phyloP scores from a whole-genome alignment of 768 basidiomycete genomes.

The Boletus rufocinnamomeus region DNA sequence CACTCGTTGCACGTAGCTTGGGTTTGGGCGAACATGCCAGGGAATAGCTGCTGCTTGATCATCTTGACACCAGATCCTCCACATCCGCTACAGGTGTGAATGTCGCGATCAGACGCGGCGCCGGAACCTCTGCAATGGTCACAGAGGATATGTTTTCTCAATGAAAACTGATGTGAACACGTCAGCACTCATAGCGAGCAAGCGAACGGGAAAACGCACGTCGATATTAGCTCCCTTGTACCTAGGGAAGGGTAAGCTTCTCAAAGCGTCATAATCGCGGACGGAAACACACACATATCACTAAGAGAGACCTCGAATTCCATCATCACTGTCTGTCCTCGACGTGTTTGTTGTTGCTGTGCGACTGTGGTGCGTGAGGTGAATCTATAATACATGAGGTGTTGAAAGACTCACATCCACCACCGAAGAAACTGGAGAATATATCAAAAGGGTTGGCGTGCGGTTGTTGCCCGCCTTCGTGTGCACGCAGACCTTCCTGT shows the following conservation, averaged over 20 bases:
- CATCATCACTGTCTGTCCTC: constrained; percentile 72
- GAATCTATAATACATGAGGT: background rate
- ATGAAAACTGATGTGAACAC: constrained; percentile 68
- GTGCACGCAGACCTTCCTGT: constrained; percentile 88
- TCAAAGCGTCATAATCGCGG: background rate
- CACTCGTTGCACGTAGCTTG: constrained; percentile 85
- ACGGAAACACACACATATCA: constrained; percentile 63
- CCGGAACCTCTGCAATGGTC: constrained; percentile 97
- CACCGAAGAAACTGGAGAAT: constrained; percentile 91
- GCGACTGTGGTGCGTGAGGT: constrained; percentile 15
- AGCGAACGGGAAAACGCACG: constrained; percentile 40
- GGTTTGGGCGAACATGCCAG: constrained; percentile 92
- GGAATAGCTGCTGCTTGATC: constrained; percentile 89
- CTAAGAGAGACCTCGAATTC: constrained; percentile 85
- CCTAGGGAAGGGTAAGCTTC: constrained; percentile 38
- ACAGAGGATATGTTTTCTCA: constrained; percentile 90
- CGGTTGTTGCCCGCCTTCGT: constrained; percentile 78
- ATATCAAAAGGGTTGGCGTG: constrained; percentile 91
- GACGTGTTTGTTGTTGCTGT: constrained; percentile 60
- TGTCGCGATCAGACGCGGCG: constrained; percentile 85
- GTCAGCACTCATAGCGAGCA: background rate
- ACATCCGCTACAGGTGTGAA: constrained; percentile 85
- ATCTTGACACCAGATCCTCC: constrained; percentile 84
- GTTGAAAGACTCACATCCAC: constrained; percentile 57
- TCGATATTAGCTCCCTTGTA: constrained; percentile 88